Conservation (phyloP, 2,329 filamentous ascomycete species). For the Dryadomyces quercus-mongolicae region DNA sequence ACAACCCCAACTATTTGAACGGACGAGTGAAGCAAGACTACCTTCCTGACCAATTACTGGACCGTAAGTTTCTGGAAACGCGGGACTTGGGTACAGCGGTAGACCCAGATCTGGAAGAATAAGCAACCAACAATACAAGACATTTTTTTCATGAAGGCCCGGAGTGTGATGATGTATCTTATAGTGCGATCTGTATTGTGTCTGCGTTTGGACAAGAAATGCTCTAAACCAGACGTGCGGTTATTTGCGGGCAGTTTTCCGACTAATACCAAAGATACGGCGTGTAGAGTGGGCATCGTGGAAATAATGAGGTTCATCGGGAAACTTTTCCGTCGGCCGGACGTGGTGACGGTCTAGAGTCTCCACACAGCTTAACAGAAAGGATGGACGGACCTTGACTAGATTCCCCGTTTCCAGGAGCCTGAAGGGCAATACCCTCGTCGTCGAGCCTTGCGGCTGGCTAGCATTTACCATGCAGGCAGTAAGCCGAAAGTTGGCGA, state of each 20-base stretch:
- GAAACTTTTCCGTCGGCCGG: background rate
- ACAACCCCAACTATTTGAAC: slow-evolving; percentile 80
- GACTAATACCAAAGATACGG: no score
- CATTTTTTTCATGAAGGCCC: no score
- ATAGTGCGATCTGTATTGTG: no score
- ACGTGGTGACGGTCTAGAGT: background rate
- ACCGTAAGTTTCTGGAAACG: slow-evolving; percentile 66
- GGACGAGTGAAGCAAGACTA: slow-evolving; percentile 82
- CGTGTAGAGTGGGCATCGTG: background rate
- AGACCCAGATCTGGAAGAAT: slow-evolving; percentile 51
- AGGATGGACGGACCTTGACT: background rate
- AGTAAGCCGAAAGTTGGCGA: background rate
- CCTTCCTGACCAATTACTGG: slow-evolving; percentile 64
- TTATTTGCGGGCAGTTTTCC: no score
- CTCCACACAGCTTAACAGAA: background rate
- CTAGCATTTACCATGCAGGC: background rate
- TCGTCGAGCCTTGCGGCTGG: background rate
- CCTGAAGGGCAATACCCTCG: background rate
- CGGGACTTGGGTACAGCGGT: slow-evolving; percentile 65
- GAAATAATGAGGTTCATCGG: background rate
- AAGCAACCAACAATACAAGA: background rate
- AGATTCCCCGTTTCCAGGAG: background rate
- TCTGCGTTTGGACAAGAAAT: no score
- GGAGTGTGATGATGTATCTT: no score
- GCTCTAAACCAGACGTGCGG: no score